Evolutionary conservation across 176 grass and related monocot species (phyloP), one percentile per base, ranked within the genome.

Genomic region (Phoenix roebelenii): DNA sequence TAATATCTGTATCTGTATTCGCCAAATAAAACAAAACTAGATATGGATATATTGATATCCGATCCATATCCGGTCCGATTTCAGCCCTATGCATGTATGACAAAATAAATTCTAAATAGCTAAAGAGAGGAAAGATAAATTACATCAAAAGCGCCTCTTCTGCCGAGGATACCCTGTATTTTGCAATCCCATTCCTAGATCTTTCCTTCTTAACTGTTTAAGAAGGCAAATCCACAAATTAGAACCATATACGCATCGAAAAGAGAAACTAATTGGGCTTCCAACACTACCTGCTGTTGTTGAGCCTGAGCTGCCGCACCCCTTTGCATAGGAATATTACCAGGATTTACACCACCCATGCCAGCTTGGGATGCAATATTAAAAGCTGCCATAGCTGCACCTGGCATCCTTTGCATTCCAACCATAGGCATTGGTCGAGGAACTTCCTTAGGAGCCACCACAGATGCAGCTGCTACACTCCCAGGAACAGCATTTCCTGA

Each of bases 101-200:
- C 35, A 44, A 39, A 44, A 44, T 44, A 44, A 44, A 44, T 44
- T 44, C 35, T 44, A 12, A 14, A 12, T 14, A 44, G 9, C 6
- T 44, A 6, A 44, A 44, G 35, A 44, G 35, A 44, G 9, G 9
- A 44, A 44, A 44, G 9, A 44, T 44, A 52, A 23, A 23, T 63
- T 73, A 26, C 39, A 30, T 97, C 73, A 85, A 72, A 85, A 97
- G 4, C 93, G 81, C 23, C 93, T 92, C 58, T 88, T 97, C 64
- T 88, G 92, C 58, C 88, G 93, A 25, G 93, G 93, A 60, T 97
- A 97, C 54, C 83, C 87, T 19, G 87, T 81, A 75, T 97, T 97
- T 59, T 88, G 93, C 93, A 88, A 81, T 32, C 81, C 78, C 76
- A 81, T 77, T 19, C 86, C 83, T 72, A 81, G 84, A 81, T 97